These are phyloP conservation scores for Sonneratia alba DNA, from an alignment of 345 rosid species.

Conservation along the genomic window DNA sequence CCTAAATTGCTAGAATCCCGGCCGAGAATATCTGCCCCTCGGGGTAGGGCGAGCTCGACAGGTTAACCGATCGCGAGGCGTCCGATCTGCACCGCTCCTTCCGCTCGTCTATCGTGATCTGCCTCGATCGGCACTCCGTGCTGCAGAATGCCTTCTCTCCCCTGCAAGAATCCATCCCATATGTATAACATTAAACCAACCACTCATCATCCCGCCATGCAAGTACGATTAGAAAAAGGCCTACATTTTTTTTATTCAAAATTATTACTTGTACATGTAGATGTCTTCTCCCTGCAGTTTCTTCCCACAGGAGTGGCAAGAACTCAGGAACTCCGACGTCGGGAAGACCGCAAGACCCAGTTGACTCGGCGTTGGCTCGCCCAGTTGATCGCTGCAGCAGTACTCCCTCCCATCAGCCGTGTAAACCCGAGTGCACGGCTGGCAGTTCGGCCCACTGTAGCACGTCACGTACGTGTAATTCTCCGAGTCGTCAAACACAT, in stretches of 20 bases:
- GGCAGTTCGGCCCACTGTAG: conserved; percentile 29
- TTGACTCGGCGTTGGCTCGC: conserved; percentile 20
- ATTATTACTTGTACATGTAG: conserved; percentile 69
- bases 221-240: too few species aligned
- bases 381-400: neutral
- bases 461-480: conserved; percentile 54
- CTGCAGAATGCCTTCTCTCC: conserved; percentile 90
- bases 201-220: too few species aligned
- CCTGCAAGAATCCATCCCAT: conserved; percentile 17
- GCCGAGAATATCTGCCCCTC: conserved; percentile 53
- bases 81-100: conserved; percentile 55
- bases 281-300: conserved; percentile 64
- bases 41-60: conserved; percentile 35
- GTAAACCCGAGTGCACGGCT: conserved; percentile 46
- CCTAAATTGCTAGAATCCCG: conserved; percentile 65
- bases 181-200: neutral
- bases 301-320: conserved; percentile 58
- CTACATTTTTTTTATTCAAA: too few species aligned
- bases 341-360: conserved; percentile 16
- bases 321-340: conserved; percentile 46
- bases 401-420: conserved; percentile 29
- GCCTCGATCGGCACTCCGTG: conserved; percentile 62
- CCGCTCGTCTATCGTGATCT: conserved; percentile 51
- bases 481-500: conserved; percentile 40
- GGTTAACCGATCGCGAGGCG: conserved; percentile 21